Evolutionary conservation across 1,139 yeast genomes (phyloP).

Genomic region (Saccharomyces hybrid): DNA sequence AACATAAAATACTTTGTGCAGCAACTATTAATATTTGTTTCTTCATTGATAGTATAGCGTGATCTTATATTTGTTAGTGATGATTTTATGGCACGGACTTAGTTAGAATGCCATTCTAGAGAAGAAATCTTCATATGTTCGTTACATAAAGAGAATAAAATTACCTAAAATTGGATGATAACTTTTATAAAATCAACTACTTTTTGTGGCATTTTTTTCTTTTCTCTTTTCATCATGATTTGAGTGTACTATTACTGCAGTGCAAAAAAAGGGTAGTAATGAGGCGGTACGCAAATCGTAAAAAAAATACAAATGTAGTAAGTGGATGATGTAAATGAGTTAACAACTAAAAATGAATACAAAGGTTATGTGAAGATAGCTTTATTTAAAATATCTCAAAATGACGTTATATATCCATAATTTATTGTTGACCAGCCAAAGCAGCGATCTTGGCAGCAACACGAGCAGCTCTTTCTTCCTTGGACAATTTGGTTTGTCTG

Average conservation of each 20-base stretch:
- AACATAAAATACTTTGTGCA: constrained; percentile 1
- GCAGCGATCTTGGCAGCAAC: constrained; percentile 89
- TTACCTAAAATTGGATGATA: background rate
- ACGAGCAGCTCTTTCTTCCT: constrained; percentile 83
- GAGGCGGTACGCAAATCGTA: background rate
- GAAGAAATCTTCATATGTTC: background rate
- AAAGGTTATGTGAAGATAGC: constrained; percentile 2
- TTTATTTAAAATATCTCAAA: constrained; percentile 2
- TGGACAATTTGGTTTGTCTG: constrained; percentile 83
- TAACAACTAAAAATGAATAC: constrained; percentile 1
- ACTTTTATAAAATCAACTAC: background rate
- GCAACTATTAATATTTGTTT: constrained; percentile 5
- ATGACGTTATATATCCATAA: constrained; percentile 5
- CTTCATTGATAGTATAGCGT: constrained; percentile 8
- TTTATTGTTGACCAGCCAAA: constrained; percentile 36
- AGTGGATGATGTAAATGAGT: background rate
- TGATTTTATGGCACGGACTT: background rate
- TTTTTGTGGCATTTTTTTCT: background rate
- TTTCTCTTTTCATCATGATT: background rate
- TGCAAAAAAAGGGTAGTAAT: background rate
- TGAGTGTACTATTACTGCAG: background rate
- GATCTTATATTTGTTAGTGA: background rate
- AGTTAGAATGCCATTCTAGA: too few species aligned
- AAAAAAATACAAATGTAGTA: too few species aligned
- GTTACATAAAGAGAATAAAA: background rate